Base-by-base conservation (phyloP, 345 rosid species). In the Erysimum cheiranthoides region DNA sequence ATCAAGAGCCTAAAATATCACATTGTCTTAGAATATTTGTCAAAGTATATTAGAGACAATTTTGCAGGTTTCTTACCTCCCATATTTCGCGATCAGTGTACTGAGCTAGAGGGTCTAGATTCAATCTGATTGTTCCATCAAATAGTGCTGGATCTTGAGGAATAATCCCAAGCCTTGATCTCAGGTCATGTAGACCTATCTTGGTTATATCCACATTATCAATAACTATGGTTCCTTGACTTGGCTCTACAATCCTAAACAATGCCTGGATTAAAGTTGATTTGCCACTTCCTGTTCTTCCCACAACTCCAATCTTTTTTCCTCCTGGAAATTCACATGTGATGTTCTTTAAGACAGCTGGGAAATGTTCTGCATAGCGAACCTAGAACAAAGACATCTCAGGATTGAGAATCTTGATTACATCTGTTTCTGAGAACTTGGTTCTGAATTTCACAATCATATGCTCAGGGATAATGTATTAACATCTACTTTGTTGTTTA, bases 101-200 rank as follows among this genome's bases (percentile, higher is more conserved):
- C 78, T 87, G 90, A 74, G 58, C 61, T 36, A 93, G 78, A 50
- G 97, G 94, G 67, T 93, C 98, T 31, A 93, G 92, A 81, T 93
- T 93, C 42, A 83, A 88, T 78, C 98, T 86, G 4, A 90, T 87
- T n/a, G 93, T 88, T 84, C 97, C 98, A 67, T 90, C 93, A 78
- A 93, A 93, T 73, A 93, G 82, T 73, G 93, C 89, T 10, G 98
- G 98, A 81, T 93, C 98, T 83, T 93, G 97, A 3, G 98, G 98
- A 58, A 93, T 93, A 81, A 93, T 93, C 63, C 97, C 89, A 59
- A 93, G 95, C 61, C 93, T 90, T 66, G 94, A 87, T 79, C 98
- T 76, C 53, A 93, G 73, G 77, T 88, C 98, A 78, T 91, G 92
- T 63, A 93, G 93, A 64, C 98, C 97, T 52, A 93, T 93, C 81